These are phyloP conservation scores for Candida gorgasii DNA, from an alignment of 805 yeast species.

Conservation along the genomic window DNA sequence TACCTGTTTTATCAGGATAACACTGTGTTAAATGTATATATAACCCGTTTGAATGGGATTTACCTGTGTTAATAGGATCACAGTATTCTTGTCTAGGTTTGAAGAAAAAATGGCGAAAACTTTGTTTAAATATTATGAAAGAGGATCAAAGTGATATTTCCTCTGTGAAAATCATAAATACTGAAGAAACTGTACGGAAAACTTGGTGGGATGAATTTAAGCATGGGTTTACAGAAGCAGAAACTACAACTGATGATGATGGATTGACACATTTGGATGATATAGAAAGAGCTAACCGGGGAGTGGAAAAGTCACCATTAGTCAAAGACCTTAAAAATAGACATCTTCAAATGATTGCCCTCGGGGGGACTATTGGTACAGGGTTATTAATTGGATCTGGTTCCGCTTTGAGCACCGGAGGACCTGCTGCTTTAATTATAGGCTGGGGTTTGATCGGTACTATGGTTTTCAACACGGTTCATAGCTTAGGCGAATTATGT, in stretches of 20 bases:
- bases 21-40: background rate
- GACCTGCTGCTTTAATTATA: conserved; percentile 48
- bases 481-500: conserved; percentile 67
- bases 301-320: conserved; percentile 39
- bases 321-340: conserved; percentile 45
- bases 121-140: background rate
- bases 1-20: background rate
- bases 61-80: background rate
- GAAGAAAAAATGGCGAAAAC: background rate
- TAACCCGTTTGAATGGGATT: background rate
- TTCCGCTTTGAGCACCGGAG: conserved; percentile 39
- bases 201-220: conserved; percentile 27
- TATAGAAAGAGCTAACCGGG: conserved; percentile 36
- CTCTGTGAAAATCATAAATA: background rate
- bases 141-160: conserved; percentile 2
- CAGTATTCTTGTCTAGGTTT: background rate
- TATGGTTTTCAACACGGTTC: conserved; percentile 59
- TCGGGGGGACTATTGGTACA: conserved; percentile 73
- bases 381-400: conserved; percentile 53
- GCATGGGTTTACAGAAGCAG: conserved; percentile 30
- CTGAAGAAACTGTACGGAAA: background rate
- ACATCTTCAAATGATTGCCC: conserved; percentile 64
- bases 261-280: conserved; percentile 22
- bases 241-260: conserved; percentile 9
- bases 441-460: conserved; percentile 60